Conservation (phyloP, 257 asterid species). For the Lavandula angustifolia region DNA sequence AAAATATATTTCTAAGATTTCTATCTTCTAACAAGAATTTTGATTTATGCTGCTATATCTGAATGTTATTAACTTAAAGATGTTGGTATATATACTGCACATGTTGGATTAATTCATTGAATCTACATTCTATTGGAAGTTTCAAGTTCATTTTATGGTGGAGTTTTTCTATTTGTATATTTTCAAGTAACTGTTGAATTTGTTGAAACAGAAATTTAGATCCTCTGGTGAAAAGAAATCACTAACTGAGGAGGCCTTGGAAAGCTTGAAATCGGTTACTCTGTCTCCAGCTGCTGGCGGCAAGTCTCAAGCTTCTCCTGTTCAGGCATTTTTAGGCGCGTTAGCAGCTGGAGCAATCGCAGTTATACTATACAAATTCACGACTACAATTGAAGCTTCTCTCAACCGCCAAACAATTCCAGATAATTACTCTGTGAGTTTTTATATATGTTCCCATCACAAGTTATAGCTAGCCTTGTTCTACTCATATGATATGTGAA, state of each 20-base stretch:
- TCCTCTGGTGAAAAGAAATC: constrained; percentile 69
- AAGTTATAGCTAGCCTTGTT: not conserved
- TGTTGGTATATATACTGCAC: not conserved
- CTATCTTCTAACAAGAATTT: not conserved
- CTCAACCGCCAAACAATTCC: constrained; percentile 74
- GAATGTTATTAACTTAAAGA: not conserved
- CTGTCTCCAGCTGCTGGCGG: constrained; percentile 47
- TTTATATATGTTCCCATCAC: constrained; percentile 25
- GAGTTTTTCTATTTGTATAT: not conserved
- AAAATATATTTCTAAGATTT: not conserved
- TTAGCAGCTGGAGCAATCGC: constrained; percentile 73
- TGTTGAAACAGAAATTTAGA: constrained; percentile 62
- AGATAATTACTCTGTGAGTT: constrained; percentile 75
- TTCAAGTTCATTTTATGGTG: constrained; percentile 1
- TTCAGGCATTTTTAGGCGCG: constrained; percentile 82
- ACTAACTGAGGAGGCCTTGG: constrained; percentile 70
- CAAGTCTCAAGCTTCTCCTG: constrained; percentile 70
- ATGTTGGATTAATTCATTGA: not conserved
- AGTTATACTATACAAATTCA: constrained; percentile 71
- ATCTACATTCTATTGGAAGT: not conserved
- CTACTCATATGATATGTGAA: not conserved
- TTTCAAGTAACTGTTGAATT: constrained; percentile 23
- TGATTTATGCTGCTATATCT: not conserved
- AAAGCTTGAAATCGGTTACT: constrained; percentile 63
- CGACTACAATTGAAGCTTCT: constrained; percentile 69